These are phyloP conservation scores for Suillus clintonianus DNA, from an alignment of 768 basidiomycete species.

Conservation along the genomic window DNA sequence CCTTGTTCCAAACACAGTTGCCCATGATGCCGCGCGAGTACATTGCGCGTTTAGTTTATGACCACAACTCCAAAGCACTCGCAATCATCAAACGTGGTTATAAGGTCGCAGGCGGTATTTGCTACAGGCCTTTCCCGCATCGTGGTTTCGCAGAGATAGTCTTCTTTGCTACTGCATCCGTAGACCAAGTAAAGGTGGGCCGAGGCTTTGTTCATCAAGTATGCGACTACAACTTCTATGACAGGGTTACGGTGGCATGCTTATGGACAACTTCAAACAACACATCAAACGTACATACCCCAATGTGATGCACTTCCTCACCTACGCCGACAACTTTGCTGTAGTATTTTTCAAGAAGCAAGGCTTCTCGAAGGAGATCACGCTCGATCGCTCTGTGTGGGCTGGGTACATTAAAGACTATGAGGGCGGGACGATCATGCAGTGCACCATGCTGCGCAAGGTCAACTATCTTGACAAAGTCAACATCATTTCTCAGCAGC, in stretches of 20 bases:
- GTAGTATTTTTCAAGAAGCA: constrained; percentile 99
- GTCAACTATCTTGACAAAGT: constrained; percentile 87
- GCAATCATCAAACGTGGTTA: constrained; percentile 94
- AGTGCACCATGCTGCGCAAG: constrained; percentile 92
- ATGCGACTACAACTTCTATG: neutral
- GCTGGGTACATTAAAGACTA: constrained; percentile 99
- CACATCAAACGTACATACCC: constrained; percentile 85
- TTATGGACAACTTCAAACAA: constrained; percentile 98
- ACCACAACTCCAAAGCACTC: constrained; percentile 86
- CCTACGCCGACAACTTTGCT: constrained; percentile 98
- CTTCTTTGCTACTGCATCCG: constrained; percentile 96
- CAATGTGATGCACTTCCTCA: constrained; percentile 90
- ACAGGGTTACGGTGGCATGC: constrained; percentile 95
- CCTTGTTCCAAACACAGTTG: constrained; percentile 93
- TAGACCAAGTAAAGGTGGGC: constrained; percentile 93
- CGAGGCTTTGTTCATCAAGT: neutral
- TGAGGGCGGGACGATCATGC: constrained; percentile 99
- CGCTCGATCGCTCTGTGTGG: constrained; percentile 88
- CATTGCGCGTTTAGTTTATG: constrained; percentile 93
- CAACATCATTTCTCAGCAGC: constrained; percentile 74
- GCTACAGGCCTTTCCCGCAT: constrained; percentile 93
- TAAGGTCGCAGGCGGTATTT: constrained; percentile 97
- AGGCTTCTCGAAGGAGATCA: constrained; percentile 97
- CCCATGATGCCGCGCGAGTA: constrained; percentile 99
- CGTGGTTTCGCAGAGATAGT: constrained; percentile 97